Base-by-base conservation (phyloP, 1,284 basidiomycete species). In the Trametes sp. region DNA sequence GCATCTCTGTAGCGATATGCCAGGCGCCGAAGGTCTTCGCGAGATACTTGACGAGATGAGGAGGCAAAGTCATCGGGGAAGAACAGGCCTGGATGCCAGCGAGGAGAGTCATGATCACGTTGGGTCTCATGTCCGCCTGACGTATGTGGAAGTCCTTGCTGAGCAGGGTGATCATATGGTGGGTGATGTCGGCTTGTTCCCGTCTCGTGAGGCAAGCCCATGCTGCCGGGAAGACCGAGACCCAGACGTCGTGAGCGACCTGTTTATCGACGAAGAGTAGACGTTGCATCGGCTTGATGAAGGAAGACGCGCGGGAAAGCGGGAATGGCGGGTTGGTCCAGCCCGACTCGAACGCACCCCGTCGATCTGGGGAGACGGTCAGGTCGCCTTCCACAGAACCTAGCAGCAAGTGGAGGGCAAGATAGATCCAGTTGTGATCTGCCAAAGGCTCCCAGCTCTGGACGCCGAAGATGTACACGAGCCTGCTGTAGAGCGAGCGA, bases 1-100 rank as follows among this genome's bases (percentile, higher is more conserved):
- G 85, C 41, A 98, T 87, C 77, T 98, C 97, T 62, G 98, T 82
- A 9, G 90, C 89, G 45, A 92, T 88, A 76, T 98, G 93, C 97
- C 98, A 99, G 16, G 94, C 95, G 51, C 95, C 92, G 77, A 93
- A 99, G 0, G 94, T 96, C 79, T 98, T 98, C 29, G 94, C 95
- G 35, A 99, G 87, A 76, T 96, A 99, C 76, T 98, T 98, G 70
- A 98, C 86, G 24, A 99, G 87, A 72, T 98, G 93, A 14, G 98
- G 97, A 11, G 98, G 98, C 8, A 99, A 83, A 45, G 88, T 89
- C 81, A 98, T 89, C 0, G 93, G 86, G 16, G 97, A 95, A 24
- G 84, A 87, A 76, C 96, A 98, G 38, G 90, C 87, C 45, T 93
- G 87, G 36, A 96, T 84, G 4, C 95, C 95, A 28, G 88, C 86